Conservation (phyloP, 2,329 filamentous ascomycete genomes). For the Claviceps cyperi region DNA sequence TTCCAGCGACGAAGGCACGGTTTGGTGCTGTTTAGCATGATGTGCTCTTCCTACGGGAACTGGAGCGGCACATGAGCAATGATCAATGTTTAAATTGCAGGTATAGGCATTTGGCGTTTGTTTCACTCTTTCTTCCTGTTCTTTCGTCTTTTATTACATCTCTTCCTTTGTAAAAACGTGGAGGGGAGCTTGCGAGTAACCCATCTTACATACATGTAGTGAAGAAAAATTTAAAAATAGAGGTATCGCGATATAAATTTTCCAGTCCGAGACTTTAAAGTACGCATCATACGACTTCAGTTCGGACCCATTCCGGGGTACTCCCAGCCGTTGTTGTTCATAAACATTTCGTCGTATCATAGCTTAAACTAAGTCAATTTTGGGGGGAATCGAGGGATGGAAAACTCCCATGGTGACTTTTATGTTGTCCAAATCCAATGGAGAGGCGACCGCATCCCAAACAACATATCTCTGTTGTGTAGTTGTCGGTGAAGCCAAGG, state of each 20-base stretch:
- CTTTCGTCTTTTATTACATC: not conserved
- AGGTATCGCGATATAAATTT: not conserved
- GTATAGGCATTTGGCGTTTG: not conserved
- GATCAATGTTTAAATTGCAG: not conserved
- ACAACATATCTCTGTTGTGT: not conserved
- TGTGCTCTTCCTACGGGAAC: not conserved
- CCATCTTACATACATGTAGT: not conserved
- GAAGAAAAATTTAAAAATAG: not conserved
- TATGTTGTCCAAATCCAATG: too few species aligned
- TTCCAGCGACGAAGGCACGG: not conserved
- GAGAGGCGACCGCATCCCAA: too few species aligned
- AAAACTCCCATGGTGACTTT: not conserved
- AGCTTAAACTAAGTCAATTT: not conserved
- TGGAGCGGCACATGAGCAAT: not conserved
- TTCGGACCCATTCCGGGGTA: not conserved
- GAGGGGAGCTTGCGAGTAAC: not conserved
- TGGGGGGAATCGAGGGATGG: not conserved
- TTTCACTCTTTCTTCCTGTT: not conserved
- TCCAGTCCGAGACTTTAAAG: too few species aligned
- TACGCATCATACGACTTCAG: too few species aligned
- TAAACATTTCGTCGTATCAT: not conserved
- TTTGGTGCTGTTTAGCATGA: not conserved
- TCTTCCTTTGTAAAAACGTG: not conserved
- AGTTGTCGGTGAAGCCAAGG: too few species aligned
- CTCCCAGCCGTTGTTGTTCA: not conserved